Conservation (phyloP, 148 eudicot species). For the Spergularia marina region DNA sequence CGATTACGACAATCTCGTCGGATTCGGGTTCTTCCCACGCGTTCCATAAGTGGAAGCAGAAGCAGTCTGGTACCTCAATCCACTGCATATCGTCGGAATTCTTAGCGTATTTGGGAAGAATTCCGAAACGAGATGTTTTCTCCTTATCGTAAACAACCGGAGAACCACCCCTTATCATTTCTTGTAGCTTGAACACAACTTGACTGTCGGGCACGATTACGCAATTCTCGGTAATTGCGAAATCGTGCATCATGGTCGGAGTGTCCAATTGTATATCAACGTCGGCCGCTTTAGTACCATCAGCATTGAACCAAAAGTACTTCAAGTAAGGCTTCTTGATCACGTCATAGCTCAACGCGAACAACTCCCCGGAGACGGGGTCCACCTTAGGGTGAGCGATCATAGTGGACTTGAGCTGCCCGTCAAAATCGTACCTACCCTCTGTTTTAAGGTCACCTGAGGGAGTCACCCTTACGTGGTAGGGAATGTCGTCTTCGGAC, state of each 20-base stretch:
- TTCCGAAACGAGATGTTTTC: conserved; percentile 58
- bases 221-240: conserved; percentile 67
- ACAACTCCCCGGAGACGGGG: conserved; percentile 60
- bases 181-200: conserved; percentile 75
- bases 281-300: conserved; percentile 55
- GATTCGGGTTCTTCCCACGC: conserved; percentile 84
- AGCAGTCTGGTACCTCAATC: conserved; percentile 75
- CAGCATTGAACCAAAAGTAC: conserved; percentile 49
- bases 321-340: conserved; percentile 63
- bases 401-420: conserved; percentile 55
- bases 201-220: conserved; percentile 75
- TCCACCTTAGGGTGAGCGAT: conserved; percentile 84
- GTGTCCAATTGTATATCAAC: conserved; percentile 55
- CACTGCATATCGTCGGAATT: conserved; percentile 49
- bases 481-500: conserved; percentile 82
- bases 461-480: conserved; percentile 53
- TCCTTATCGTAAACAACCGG: conserved; percentile 67
- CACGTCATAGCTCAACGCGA: conserved; percentile 68
- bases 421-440: conserved; percentile 50
- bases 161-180: conserved; percentile 79
- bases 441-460: conserved; percentile 58
- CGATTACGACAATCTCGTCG: conserved; percentile 78
- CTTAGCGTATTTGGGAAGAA: conserved; percentile 47
- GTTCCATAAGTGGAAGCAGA: conserved; percentile 91
- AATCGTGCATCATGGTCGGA: conserved; percentile 87